phyloP scores from a whole-genome alignment of 2,329 filamentous ascomycete species.

The Diatrype stigma region DNA sequence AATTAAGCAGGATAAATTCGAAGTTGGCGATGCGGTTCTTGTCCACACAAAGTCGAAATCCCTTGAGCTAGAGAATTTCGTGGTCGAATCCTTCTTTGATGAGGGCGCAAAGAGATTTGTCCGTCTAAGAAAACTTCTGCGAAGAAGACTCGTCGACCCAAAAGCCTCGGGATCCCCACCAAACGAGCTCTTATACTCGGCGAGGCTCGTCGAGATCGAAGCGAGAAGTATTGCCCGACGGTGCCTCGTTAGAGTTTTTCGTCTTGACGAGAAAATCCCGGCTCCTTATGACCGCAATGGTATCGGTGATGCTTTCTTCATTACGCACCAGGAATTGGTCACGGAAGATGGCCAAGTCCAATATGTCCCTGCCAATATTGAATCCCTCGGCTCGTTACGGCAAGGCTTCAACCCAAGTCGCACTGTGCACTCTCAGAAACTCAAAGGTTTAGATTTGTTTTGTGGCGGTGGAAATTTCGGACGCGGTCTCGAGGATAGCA shows the following conservation, averaged over 20 bases:
- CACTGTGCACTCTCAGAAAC: constrained; percentile 26
- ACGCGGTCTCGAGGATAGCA: constrained; percentile 68
- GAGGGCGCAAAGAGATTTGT: constrained; percentile 24
- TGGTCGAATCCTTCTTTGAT: constrained; percentile 42
- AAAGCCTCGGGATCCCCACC: constrained; percentile 27
- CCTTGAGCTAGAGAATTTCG: constrained; percentile 53
- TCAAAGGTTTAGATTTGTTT: constrained; percentile 67
- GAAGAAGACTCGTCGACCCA: constrained; percentile 40
- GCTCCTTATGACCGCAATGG: constrained; percentile 64
- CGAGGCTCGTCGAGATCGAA: constrained; percentile 27
- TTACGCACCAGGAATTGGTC: constrained; percentile 41
- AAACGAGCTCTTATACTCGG: constrained; percentile 46
- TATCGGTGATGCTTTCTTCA: constrained; percentile 61
- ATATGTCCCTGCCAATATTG: constrained; percentile 31
- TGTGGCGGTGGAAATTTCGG: constrained; percentile 77
- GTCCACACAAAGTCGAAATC: constrained; percentile 24
- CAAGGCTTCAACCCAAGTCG: constrained; percentile 52
- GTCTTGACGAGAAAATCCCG: constrained; percentile 41
- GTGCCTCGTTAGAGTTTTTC: constrained; percentile 59
- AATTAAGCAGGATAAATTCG: constrained; percentile 28
- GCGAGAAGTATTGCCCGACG: constrained; percentile 42
- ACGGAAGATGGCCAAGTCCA: constrained; percentile 11
- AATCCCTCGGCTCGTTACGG: constrained; percentile 32
- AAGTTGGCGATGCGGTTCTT: constrained; percentile 58
- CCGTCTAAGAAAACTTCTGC: constrained; percentile 48